Base-by-base conservation (phyloP, 2,329 filamentous ascomycete genomes). In the Microthyrium microscopicum region DNA sequence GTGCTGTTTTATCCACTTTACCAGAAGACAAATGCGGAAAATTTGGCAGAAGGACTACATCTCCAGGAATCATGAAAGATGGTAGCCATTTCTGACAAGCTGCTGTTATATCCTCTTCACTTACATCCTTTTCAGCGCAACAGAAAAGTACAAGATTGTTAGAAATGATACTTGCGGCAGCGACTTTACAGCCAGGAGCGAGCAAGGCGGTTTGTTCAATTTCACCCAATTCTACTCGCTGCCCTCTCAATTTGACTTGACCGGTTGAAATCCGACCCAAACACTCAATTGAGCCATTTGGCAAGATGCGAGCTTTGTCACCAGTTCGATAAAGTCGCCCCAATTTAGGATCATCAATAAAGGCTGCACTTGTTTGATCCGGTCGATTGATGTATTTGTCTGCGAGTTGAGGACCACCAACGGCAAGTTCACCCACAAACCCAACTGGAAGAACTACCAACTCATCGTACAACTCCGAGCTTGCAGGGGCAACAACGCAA, bases 181-280 rank as follows among this genome's bases (percentile, higher is more conserved):
- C 74, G 29, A 67, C 67, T 39, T 75, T 73, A 29, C 82, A 56
- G 7, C 42, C 45, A 17, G 47, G 35, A 6, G 47, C 33, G 33
- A 45, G 52, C 26, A 46, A 40, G 5, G 53, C 43, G 13, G 44
- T 44, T 26, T 55, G 46, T 39, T 57, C 52, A n/a, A 58, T 48
- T 33, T 58, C 82, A 1, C 79, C 79, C 4, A 89, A 67, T 46
- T 89, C 79, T 32, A 91, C 68, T 31, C 83, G 66, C 52, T 92
- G 84, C 1, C 84, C 84, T 34, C 83, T 69, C 5, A 93, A 62
- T 53, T 93, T 93, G 32, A 93, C 74, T 51, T 94, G 85, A 1
- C 81, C 83, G 31, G 72, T 70, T 2, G 70, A 68, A 9, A 93
- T 74, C 8, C 85, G 74, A 0, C 85, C 85, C 21, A 85, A 63